Conservation (phyloP, 805 yeast species). For the Pichia heedii region DNA sequence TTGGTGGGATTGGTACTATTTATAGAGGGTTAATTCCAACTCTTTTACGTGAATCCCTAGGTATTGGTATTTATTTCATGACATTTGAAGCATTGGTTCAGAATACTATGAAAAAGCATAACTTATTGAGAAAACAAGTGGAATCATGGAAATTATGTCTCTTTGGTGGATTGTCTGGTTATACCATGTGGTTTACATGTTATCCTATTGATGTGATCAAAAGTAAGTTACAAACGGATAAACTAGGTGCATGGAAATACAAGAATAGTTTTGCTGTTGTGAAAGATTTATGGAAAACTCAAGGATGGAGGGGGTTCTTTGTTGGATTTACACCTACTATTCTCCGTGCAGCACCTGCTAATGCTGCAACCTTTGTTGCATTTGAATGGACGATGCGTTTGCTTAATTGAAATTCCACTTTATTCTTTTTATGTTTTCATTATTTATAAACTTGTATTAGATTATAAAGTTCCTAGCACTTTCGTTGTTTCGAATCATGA, state of each 20-base stretch:
- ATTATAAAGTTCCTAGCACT: too few relatives aligned
- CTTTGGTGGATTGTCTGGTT: slow-evolving; percentile 89
- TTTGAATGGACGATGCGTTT: slow-evolving; percentile 84
- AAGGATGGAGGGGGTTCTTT: slow-evolving; percentile 72
- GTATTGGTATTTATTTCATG: slow-evolving; percentile 81
- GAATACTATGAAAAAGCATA: slow-evolving; percentile 42
- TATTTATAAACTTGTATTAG: too few relatives aligned
- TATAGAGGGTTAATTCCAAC: slow-evolving; percentile 83
- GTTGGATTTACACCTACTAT: slow-evolving; percentile 90
- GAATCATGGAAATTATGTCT: slow-evolving; percentile 82
- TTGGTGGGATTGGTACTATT: slow-evolving; percentile 43
- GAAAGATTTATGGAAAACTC: slow-evolving; percentile 39
- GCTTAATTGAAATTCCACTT: slow-evolving; percentile 28
- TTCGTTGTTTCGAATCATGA: too few relatives aligned
- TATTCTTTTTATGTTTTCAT: too few relatives aligned
- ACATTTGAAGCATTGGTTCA: slow-evolving; percentile 85
- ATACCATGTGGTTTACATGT: slow-evolving; percentile 73
- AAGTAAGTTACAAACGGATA: slow-evolving; percentile 77
- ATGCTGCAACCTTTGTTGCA: slow-evolving; percentile 92
- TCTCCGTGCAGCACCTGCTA: slow-evolving; percentile 95
- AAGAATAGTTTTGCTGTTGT: slow-evolving; percentile 52
- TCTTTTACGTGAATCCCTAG: slow-evolving; percentile 73
- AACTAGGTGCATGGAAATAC: slow-evolving; percentile 49
- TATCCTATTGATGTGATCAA: slow-evolving; percentile 91
- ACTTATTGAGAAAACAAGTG: slow-evolving; percentile 54